Evolutionary conservation across 768 basidiomycete genomes (phyloP).

Genomic region (Suillus brevipes): DNA sequence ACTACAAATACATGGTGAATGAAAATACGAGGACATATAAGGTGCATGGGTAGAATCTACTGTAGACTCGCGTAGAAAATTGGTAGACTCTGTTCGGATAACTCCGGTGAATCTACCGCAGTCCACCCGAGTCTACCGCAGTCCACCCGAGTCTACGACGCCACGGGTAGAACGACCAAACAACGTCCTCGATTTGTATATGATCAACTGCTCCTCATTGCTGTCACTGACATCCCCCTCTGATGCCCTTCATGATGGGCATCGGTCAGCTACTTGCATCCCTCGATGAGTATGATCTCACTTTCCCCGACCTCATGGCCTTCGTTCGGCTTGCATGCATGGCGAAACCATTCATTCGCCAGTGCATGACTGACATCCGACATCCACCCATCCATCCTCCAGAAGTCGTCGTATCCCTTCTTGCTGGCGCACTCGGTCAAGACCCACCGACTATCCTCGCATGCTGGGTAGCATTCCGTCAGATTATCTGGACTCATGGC

Average conservation of each 20-base stretch:
- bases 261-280: neutral
- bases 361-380: constrained; percentile 2
- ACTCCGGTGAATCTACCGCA: neutral
- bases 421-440: neutral
- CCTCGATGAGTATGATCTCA: neutral
- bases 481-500: constrained; percentile 3
- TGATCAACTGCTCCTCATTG: neutral
- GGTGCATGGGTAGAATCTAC: neutral
- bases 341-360: constrained; percentile 3
- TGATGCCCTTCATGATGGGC: neutral
- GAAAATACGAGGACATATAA: neutral
- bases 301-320: neutral
- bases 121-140: neutral
- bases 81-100: neutral
- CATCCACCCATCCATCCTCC: constrained; percentile 4
- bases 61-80: neutral
- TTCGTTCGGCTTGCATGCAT: constrained; percentile 9
- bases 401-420: constrained; percentile 1
- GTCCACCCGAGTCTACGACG: neutral
- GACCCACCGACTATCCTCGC: neutral
- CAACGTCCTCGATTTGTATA: neutral
- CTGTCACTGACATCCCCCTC: neutral
- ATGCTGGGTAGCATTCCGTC: neutral
- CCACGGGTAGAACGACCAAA: neutral
- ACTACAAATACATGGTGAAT: no score